A percentile compares a stretch with the other conserved stretches of the same genome.
phyloP scores from a whole-genome alignment of 306 rosid genomes.

The Comarum palustre region DNA sequence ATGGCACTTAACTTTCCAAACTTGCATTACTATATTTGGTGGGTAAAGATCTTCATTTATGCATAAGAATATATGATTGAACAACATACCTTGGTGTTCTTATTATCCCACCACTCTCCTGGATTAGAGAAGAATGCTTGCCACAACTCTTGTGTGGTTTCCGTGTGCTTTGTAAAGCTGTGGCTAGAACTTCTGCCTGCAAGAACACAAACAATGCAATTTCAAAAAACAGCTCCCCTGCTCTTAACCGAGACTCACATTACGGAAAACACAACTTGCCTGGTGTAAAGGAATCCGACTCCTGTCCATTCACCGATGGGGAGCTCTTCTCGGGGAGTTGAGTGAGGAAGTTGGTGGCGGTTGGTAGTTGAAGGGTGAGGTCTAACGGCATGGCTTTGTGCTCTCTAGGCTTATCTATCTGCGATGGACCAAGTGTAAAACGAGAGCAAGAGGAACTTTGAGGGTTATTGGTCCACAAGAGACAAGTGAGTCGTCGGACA shows the following conservation, averaged over 20 bases:
- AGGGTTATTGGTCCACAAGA: too few species aligned
- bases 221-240: slow-evolving; percentile 6
- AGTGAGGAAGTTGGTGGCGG: slow-evolving; percentile 23
- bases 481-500: too few species aligned
- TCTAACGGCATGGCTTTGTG: slow-evolving; percentile 42
- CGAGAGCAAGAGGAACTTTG: neutral
- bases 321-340: slow-evolving; percentile 40
- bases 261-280: slow-evolving; percentile 38
- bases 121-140: slow-evolving; percentile 64
- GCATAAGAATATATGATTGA: neutral
- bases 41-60: neutral
- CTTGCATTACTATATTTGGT: neutral
- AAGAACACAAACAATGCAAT: slow-evolving; percentile 13
- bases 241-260: slow-evolving; percentile 6
- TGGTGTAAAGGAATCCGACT: slow-evolving; percentile 40
- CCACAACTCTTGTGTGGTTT: slow-evolving; percentile 72
- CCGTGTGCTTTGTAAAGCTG: slow-evolving; percentile 37
- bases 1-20: neutral
- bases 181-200: slow-evolving; percentile 49
- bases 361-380: slow-evolving; percentile 26
- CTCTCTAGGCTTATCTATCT: neutral
- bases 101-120: slow-evolving; percentile 63
- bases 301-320: slow-evolving; percentile 40
- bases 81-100: slow-evolving; percentile 49
- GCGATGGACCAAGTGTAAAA: neutral